Evolutionary conservation across 495 filamentous ascomycete species (phyloP), one percentile per base, ranked within the genome.

Genomic region (Letharia columbiana): DNA sequence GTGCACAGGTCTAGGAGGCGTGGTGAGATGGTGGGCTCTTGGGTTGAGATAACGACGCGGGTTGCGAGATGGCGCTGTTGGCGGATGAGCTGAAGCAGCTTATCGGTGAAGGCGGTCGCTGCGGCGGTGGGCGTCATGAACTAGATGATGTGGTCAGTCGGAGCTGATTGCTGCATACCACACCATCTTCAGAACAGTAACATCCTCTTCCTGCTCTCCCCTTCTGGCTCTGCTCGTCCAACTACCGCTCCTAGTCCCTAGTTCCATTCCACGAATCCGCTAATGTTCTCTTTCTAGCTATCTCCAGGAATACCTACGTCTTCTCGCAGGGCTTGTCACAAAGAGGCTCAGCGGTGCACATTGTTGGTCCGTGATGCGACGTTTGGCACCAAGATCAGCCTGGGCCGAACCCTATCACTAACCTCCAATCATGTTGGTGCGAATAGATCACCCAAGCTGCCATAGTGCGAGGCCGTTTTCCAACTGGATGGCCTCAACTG

Each of bases 21-120:
- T 0, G 84, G 83, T 0, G 87, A 87, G 52, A 93, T 84, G 0
- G 88, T 92, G 0, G 90, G 90, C 67, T 93, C 90, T 70, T 94
- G 89, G 0, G 90, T 93, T 0, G 89, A 84, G 41, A 92, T 86
- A 42, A 93, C 64, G 20, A 91, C 77, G 2, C 88, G 81, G 0
- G 81, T 77, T 7, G 78, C 89, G 1, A 86, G 73, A 71, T 92
- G 89, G 18, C 90, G 86, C 70, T 92, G 88, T 56, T 84, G 79
- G 8, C 89, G 81, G 70, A 93, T 88, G 0, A 79, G 79, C 0
- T 80, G 79, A 0, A 92, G 77, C 5, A 92, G 76, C 3, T 80
- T 81, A 37, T 89, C 80, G 0, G 88, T 91, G 52, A 92, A 83
- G 9, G 58, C 7, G 18, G 58, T 42, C 58, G 58, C 58, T 60